Evolutionary conservation across 2,329 filamentous ascomycete genomes (phyloP).

Genomic region (Colletotrichum truncatum): DNA sequence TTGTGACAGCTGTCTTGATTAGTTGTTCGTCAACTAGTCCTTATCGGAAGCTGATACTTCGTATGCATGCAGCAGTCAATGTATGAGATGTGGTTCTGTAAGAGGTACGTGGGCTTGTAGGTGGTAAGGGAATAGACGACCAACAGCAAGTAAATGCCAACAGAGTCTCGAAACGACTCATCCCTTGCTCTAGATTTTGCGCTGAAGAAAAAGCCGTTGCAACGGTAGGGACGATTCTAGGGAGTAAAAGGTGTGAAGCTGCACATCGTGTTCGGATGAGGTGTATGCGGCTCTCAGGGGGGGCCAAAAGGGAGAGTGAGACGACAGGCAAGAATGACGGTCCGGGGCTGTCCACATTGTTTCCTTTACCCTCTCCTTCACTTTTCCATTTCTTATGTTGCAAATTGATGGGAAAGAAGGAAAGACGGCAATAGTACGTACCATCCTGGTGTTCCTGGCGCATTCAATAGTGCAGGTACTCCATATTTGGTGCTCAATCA

Average conservation of each 20-base stretch:
- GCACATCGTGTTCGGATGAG: not conserved
- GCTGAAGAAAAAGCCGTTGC: slow-evolving; percentile 4
- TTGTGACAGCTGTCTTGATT: too few relatives aligned
- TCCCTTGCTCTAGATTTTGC: not conserved
- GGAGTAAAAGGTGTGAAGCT: not conserved
- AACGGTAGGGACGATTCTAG: not conserved
- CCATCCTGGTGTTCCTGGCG: not conserved
- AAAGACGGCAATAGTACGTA: not conserved
- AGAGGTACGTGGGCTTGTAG: too few relatives aligned
- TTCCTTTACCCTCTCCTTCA: not conserved
- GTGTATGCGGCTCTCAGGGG: not conserved
- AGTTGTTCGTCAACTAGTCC: too few relatives aligned
- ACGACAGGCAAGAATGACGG: not conserved
- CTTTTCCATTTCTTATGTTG: too few relatives aligned
- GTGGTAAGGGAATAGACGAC: not conserved
- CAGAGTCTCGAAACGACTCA: not conserved
- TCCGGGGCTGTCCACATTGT: not conserved
- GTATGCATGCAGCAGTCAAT: too few relatives aligned
- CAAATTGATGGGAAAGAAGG: too few relatives aligned
- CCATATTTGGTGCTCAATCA: not conserved
- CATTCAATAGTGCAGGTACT: not conserved
- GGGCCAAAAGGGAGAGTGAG: not conserved
- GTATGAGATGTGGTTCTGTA: too few relatives aligned
- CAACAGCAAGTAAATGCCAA: not conserved
- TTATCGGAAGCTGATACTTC: too few relatives aligned